Evolutionary conservation across 805 yeast species (phyloP).

Genomic region (Kuraishia piskuri): DNA sequence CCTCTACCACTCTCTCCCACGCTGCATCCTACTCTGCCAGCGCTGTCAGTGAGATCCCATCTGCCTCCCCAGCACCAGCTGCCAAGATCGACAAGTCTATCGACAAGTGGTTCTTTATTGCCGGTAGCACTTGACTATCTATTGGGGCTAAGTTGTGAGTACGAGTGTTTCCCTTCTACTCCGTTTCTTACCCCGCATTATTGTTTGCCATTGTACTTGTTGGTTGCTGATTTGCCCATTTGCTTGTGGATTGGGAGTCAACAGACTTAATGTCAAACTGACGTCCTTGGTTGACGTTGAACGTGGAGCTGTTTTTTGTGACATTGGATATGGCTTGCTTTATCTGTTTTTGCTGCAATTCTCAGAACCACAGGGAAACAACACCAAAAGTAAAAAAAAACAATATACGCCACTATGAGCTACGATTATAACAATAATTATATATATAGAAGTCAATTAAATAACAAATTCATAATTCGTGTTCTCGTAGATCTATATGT

Average conservation of each 20-base stretch:
- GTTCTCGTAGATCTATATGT: neutral
- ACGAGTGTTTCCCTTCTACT: neutral
- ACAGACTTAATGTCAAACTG: neutral
- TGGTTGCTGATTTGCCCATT: neutral
- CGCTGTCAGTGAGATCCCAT: conserved; percentile 48
- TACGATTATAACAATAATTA: neutral
- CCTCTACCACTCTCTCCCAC: conserved; percentile 62
- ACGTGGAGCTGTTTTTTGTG: neutral
- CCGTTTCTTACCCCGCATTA: neutral
- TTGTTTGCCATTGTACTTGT: neutral
- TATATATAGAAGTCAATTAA: neutral
- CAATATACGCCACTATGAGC: neutral
- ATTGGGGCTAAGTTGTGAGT: neutral
- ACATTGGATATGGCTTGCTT: neutral
- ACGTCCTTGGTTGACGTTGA: neutral
- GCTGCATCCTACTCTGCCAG: conserved; percentile 46
- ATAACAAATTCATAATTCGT: neutral
- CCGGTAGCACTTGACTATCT: conserved; percentile 33
- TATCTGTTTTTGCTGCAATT: neutral
- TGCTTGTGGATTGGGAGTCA: neutral
- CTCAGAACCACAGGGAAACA: neutral
- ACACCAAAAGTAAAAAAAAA: neutral
- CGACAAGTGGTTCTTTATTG: conserved; percentile 98
- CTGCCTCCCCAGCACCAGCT: conserved; percentile 64
- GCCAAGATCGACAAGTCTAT: conserved; percentile 95